phyloP scores from a whole-genome alignment of 257 asterid genomes.

The Nicotiana tomentosiformis region DNA sequence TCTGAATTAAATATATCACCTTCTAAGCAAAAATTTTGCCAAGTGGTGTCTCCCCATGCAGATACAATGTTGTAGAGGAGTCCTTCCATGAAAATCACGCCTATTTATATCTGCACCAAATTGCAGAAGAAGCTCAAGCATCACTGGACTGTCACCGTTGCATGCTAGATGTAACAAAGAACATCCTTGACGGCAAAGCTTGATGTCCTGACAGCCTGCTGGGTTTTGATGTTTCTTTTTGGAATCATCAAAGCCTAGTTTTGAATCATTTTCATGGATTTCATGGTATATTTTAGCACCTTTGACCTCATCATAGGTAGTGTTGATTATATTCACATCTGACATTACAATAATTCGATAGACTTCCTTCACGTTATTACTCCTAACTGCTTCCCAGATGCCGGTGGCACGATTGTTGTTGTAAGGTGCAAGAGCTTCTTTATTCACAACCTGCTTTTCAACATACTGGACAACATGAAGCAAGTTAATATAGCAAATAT shows the following conservation, averaged over 20 bases:
- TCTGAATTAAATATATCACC: constrained; percentile 35
- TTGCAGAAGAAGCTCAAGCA: constrained; percentile 92
- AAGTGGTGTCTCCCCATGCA: constrained; percentile 58
- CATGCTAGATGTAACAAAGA: constrained; percentile 91
- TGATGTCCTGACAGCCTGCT: constrained; percentile 37
- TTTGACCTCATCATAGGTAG: constrained; percentile 51
- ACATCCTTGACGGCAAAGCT: constrained; percentile 68
- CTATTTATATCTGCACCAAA: constrained; percentile 79
- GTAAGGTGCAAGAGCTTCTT: constrained; percentile 37
- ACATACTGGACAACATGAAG: constrained; percentile 59
- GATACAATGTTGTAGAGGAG: constrained; percentile 92
- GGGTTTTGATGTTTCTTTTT: constrained; percentile 42
- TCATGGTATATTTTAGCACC: constrained; percentile 37
- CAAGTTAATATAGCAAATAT: background rate
- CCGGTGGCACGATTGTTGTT: constrained; percentile 28
- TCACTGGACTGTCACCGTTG: constrained; percentile 51
- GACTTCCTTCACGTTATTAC: constrained; percentile 62
- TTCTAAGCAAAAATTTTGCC: constrained; percentile 83
- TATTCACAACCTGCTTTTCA: constrained; percentile 58
- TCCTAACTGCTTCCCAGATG: constrained; percentile 86
- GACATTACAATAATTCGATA: constrained; percentile 52
- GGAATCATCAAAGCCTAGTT: constrained; percentile 25
- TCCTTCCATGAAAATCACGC: constrained; percentile 75
- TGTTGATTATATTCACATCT: constrained; percentile 52
- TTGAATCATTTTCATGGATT: constrained; percentile 24